Evolutionary conservation across 805 yeast genomes (phyloP).

Genomic region (Pichia rugopelliculosa): DNA sequence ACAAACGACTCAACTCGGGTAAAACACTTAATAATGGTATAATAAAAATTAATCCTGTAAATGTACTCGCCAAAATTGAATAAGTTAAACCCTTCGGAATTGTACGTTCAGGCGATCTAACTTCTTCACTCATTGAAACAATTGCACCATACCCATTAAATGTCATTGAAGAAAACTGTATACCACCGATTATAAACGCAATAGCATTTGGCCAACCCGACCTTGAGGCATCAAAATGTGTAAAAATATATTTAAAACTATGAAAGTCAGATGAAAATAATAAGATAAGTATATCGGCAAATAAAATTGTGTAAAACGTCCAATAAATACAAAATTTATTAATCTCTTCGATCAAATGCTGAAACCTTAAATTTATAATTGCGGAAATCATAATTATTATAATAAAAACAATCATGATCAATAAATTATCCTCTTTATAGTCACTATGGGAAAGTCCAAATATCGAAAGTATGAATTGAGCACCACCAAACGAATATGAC

Average conservation of each 20-base stretch:
- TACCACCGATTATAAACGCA: slow-evolving; percentile 74
- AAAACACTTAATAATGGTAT: slow-evolving; percentile 64
- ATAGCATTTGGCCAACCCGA: slow-evolving; percentile 70
- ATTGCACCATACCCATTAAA: slow-evolving; percentile 79
- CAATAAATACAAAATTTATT: slow-evolving; percentile 66
- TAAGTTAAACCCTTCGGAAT: slow-evolving; percentile 68
- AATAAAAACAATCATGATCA: slow-evolving; percentile 52
- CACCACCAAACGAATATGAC: slow-evolving; percentile 67
- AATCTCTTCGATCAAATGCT: slow-evolving; percentile 52
- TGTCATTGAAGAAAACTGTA: slow-evolving; percentile 73
- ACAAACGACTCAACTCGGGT: slow-evolving; percentile 52
- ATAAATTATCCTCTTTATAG: slow-evolving; percentile 48
- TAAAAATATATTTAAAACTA: slow-evolving; percentile 50
- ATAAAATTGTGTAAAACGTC: slow-evolving; percentile 63
- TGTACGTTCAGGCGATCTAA: slow-evolving; percentile 61
- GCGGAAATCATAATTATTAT: slow-evolving; percentile 52
- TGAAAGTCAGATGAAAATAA: slow-evolving; percentile 53
- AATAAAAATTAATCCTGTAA: slow-evolving; percentile 67
- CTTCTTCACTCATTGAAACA: slow-evolving; percentile 78
- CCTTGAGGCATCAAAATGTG: slow-evolving; percentile 61
- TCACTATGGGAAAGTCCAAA: slow-evolving; percentile 54
- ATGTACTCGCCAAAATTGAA: slow-evolving; percentile 55
- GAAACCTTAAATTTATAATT: slow-evolving; percentile 53
- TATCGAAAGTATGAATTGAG: slow-evolving; percentile 63
- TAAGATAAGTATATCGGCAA: slow-evolving; percentile 57